Percentiles rank a stretch among this genome's conserved stretches.
Conservation (phyloP, 192 early-diverging fungal species). For the Piromyces sp. region DNA sequence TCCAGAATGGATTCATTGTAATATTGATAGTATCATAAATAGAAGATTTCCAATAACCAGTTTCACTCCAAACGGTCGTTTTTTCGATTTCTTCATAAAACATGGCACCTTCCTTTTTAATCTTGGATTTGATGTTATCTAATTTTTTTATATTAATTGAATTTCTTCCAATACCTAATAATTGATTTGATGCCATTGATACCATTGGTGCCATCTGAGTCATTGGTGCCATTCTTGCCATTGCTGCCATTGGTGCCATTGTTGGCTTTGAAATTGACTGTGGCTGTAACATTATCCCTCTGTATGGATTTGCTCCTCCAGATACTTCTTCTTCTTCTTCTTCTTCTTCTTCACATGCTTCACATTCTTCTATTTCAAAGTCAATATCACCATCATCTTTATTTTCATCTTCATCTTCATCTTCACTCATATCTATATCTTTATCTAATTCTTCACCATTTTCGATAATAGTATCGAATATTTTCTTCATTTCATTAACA, state of each 20-base stretch:
- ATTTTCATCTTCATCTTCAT: neutral
- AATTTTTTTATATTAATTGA: neutral
- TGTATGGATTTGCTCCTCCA: too few species aligned
- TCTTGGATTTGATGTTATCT: neutral
- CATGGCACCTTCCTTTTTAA: neutral
- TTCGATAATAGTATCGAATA: neutral
- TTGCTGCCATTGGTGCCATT: too few species aligned
- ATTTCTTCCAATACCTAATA: too few species aligned
- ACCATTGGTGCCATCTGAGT: too few species aligned
- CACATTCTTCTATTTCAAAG: neutral
- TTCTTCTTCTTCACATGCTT: neutral
- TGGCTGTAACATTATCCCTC: too few species aligned
- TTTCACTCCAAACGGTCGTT: neutral
- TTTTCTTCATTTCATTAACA: neutral
- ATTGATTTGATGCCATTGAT: too few species aligned
- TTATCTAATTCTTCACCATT: neutral
- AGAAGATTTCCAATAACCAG: neutral
- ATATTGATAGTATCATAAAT: neutral
- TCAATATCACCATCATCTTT: neutral
- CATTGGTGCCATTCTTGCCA: too few species aligned
- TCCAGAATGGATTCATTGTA: neutral
- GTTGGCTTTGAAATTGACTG: too few species aligned
- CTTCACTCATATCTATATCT: neutral
- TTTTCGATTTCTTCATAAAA: neutral
- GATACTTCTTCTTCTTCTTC: too few species aligned